These are phyloP conservation scores for Protomyces lactucae-debilis DNA, from an alignment of 1,139 yeast genomes.

Conservation along the genomic window DNA sequence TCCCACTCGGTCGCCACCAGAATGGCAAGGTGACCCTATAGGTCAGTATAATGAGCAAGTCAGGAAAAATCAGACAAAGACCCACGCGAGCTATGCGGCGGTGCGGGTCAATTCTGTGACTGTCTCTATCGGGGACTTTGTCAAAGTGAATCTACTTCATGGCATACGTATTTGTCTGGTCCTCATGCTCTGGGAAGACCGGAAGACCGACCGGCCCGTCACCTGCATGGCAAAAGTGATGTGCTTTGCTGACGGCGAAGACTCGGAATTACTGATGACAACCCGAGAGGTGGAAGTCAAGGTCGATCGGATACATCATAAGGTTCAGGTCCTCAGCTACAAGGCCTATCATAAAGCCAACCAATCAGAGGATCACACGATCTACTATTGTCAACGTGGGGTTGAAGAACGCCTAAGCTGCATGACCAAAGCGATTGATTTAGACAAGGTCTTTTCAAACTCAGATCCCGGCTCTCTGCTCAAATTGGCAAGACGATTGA, in stretches of 20 bases:
- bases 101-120: neutral
- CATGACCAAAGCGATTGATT: conserved; percentile 2
- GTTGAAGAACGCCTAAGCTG: conserved; percentile 3
- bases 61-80: too few species aligned
- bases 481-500: neutral
- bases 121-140: neutral
- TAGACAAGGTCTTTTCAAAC: neutral
- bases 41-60: too few species aligned
- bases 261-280: neutral
- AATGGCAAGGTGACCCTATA: too few species aligned
- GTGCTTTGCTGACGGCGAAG: neutral
- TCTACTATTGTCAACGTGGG: conserved; percentile 9
- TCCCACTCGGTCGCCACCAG: too few species aligned
- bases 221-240: neutral
- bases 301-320: neutral
- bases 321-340: neutral
- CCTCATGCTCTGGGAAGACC: neutral
- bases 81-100: neutral
- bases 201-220: neutral
- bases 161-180: neutral
- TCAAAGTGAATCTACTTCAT: neutral
- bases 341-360: neutral
- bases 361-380: neutral
- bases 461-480: neutral
- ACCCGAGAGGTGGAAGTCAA: neutral